Conservation (phyloP, 805 yeast species). For the Torulaspora franciscae region DNA sequence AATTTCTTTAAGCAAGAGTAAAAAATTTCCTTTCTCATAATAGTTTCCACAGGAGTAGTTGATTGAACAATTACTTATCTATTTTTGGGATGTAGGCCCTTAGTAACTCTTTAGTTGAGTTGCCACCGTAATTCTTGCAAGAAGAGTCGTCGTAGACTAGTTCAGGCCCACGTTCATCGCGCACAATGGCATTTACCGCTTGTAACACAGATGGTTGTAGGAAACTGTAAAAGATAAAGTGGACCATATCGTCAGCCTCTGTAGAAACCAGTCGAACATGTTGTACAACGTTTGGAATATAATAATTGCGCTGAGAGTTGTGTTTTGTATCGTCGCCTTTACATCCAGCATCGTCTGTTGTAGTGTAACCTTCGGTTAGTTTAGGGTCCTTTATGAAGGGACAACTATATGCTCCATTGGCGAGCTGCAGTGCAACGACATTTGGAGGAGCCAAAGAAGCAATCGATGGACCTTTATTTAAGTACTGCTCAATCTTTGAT, state of each 20-base stretch:
- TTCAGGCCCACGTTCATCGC: constrained; percentile 18
- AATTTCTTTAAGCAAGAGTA: constrained; percentile 18
- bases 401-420: constrained; percentile 12
- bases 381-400: constrained; percentile 26
- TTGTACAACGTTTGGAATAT: constrained; percentile 76
- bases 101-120: constrained; percentile 43
- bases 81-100: constrained; percentile 37
- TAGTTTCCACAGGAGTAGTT: background rate
- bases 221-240: constrained; percentile 76
- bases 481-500: constrained; percentile 43
- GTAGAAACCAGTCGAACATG: constrained; percentile 27
- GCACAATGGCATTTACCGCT: constrained; percentile 38
- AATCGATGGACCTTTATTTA: constrained; percentile 46
- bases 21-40: constrained; percentile 14
- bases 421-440: background rate
- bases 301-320: constrained; percentile 50
- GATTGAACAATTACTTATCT: background rate
- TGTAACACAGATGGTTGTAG: constrained; percentile 48
- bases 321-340: constrained; percentile 85
- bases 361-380: constrained; percentile 65
- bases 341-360: constrained; percentile 77
- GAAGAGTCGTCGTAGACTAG: constrained; percentile 35
- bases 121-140: constrained; percentile 38
- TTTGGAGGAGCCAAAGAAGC: constrained; percentile 21
- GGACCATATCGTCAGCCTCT: constrained; percentile 41